Percentiles rank a stretch among this genome's conserved stretches.
phyloP scores from a whole-genome alignment of 345 rosid species.

The Eucalyptus marginata region DNA sequence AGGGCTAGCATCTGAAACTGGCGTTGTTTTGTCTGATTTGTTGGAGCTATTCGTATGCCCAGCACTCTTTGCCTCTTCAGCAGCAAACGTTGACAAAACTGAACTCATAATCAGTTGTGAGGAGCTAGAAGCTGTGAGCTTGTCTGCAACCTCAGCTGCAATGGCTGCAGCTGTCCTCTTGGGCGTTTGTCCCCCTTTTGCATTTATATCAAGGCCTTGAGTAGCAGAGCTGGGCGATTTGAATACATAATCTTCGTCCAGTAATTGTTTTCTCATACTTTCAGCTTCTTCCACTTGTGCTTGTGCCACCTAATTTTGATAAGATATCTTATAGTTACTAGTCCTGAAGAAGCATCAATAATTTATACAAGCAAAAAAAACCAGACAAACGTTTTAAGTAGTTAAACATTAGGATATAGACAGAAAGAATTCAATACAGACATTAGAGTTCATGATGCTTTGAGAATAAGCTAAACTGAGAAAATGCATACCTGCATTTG shows the following conservation, averaged over 20 bases:
- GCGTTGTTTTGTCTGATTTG: constrained; percentile 14
- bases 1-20: constrained; percentile 28
- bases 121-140: constrained; percentile 78
- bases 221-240: constrained; percentile 15
- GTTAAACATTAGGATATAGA: accelerated
- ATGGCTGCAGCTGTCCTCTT: constrained; percentile 73
- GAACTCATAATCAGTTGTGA: constrained; percentile 93
- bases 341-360: accelerated
- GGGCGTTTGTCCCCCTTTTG: constrained; percentile 36
- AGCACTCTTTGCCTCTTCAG: constrained; percentile 75
- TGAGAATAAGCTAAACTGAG: not conserved
- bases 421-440: not conserved
- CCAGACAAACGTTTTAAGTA: not conserved
- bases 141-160: constrained; percentile 96
- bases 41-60: constrained; percentile 18
- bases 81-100: constrained; percentile 85
- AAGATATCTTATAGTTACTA: not conserved
- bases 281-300: constrained; percentile 66
- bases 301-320: constrained; percentile 46
- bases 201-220: constrained; percentile 10
- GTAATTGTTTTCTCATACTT: constrained; percentile 55
- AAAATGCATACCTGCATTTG: constrained; percentile 53
- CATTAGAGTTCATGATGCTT: too few species aligned
- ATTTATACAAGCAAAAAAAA: not conserved
- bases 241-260: constrained; percentile 33